phyloP scores from a whole-genome alignment of 352 stramenopile species.

The Phytophthora capsici region DNA sequence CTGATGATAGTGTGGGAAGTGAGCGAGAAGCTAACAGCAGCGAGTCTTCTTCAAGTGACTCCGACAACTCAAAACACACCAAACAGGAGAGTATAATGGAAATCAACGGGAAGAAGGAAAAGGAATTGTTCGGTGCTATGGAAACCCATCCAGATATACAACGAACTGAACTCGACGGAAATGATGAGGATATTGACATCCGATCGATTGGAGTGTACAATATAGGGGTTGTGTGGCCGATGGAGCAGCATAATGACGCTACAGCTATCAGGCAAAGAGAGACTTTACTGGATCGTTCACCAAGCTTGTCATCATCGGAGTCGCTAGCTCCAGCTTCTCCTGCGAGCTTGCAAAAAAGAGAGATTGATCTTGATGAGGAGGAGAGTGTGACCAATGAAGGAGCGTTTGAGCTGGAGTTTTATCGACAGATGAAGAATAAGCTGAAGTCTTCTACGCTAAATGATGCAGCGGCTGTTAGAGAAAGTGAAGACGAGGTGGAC shows the following conservation, averaged over 20 bases:
- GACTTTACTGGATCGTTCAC: neutral
- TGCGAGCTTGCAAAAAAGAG: neutral
- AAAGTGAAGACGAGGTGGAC: neutral
- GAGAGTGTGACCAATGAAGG: neutral
- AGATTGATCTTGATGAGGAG: slow-evolving; percentile 9
- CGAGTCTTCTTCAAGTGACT: neutral
- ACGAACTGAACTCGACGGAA: slow-evolving; percentile 10
- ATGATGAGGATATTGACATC: slow-evolving; percentile 43
- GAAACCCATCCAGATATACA: slow-evolving; percentile 5
- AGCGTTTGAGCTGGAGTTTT: slow-evolving; percentile 25
- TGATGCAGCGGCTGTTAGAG: neutral
- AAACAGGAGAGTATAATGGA: neutral
- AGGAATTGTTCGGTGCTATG: neutral
- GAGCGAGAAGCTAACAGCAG: neutral
- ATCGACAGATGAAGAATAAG: slow-evolving; percentile 29
- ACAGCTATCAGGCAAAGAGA: neutral
- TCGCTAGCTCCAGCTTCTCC: slow-evolving; percentile 2
- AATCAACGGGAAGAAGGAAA: neutral
- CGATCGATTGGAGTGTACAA: slow-evolving; percentile 60
- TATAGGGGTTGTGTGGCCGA: slow-evolving; percentile 53
- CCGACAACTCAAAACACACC: neutral
- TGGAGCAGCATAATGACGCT: slow-evolving; percentile 8
- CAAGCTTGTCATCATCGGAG: slow-evolving; percentile 17
- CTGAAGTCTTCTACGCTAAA: neutral
- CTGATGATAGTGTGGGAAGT: neutral